Evolutionary conservation across 139 green algal species (phyloP), one percentile per base, ranked within the genome.

Genomic region (Spirogloea muscicola): DNA sequence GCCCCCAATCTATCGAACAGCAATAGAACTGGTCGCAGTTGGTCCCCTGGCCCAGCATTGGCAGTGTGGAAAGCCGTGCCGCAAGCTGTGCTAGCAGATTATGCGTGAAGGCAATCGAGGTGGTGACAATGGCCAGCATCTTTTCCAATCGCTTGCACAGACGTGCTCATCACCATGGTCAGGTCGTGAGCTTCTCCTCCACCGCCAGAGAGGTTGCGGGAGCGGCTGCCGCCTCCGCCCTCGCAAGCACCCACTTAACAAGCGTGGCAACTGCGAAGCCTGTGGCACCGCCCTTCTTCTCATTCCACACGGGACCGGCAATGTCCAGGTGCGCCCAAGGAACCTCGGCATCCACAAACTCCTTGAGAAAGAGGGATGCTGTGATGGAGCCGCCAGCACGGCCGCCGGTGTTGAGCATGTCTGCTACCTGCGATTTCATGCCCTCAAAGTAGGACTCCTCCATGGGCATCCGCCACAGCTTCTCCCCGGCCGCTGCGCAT

Each of bases 321-420:
- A 98, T 94, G 82, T 99, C 94, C 4, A 97, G 29, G 82, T 99
- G 94, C 3, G 90, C 89, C 93, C 93, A 98, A 57, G 92, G 74
- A 13, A 95, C 86, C 51, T 82, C 57, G 69, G 82, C 81, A 1
- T 83, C 84, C 25, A 90, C 71, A 51, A 86, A 90, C 82, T 83
- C 70, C 80, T 95, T 91, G 18, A 98, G 81, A 82, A 97, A 98
- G 2, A 98, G 84, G 1, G 90, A 89, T 0, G 93, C 94, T 0
- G 89, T 96, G 82, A 98, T 99, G 67, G 86, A 77, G 36, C 91
- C 94, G 5, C 86, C 92, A 37, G 75, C 77, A 18, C 87, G 77
- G 9, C 46, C 72, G 34, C 87, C 89, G 16, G 88, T 92, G 80
- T 96, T 96, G 72, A 91, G 91, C 78, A 67, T 67, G 37, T 67